Percentiles rank a stretch among this genome's conserved stretches.
phyloP scores from a whole-genome alignment of 805 yeast genomes.

The Nakazawaea populi region DNA sequence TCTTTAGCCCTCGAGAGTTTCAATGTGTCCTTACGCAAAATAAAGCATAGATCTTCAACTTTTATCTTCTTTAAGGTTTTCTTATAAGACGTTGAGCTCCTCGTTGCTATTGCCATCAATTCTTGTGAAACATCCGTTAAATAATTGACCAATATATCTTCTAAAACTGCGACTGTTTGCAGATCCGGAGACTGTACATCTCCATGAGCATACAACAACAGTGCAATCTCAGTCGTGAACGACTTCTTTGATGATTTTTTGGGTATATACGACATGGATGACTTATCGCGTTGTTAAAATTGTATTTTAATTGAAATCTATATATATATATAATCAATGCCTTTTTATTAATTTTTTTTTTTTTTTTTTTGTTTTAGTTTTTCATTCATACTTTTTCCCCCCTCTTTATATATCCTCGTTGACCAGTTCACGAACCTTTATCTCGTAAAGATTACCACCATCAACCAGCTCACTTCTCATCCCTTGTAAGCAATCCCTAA shows the following conservation, averaged over 20 bases:
- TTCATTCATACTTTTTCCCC: background rate
- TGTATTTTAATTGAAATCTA: too few species aligned
- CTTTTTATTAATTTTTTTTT: background rate
- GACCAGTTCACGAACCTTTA: slow-evolving; percentile 16
- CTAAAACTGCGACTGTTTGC: slow-evolving; percentile 60
- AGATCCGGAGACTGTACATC: slow-evolving; percentile 63
- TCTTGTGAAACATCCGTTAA: slow-evolving; percentile 42
- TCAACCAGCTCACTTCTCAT: slow-evolving; percentile 47
- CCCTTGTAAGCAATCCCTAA: slow-evolving; percentile 65
- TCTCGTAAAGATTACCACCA: slow-evolving; percentile 23
- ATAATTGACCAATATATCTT: slow-evolving; percentile 62
- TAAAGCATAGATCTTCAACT: slow-evolving; percentile 70
- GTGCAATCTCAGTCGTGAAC: slow-evolving; percentile 39
- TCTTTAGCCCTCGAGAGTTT: slow-evolving; percentile 69
- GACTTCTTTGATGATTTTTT: slow-evolving; percentile 5
- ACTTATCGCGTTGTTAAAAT: background rate
- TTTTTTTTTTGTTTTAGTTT: background rate
- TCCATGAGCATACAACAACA: slow-evolving; percentile 66
- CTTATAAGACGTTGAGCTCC: background rate
- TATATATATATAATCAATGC: background rate
- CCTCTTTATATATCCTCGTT: background rate
- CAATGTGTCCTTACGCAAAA: slow-evolving; percentile 56
- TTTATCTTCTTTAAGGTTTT: slow-evolving; percentile 58
- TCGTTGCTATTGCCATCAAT: background rate
- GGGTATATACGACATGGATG: slow-evolving; percentile 4